Evolutionary conservation across 768 basidiomycete species (phyloP).

Genomic region (Mrakia blollopis): DNA sequence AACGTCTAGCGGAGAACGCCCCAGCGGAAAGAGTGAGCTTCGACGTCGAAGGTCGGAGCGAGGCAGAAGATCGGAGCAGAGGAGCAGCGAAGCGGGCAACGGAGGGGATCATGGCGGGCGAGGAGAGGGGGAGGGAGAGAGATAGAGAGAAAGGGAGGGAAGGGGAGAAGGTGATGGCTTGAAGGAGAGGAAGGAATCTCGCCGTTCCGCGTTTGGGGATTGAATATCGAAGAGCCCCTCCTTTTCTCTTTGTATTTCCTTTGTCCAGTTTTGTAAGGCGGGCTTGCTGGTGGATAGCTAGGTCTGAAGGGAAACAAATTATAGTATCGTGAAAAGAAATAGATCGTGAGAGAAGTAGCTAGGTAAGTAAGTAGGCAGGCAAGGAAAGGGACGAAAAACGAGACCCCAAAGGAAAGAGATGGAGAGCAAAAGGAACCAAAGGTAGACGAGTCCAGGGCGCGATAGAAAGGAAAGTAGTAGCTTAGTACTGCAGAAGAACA

Average conservation of each 20-base stretch:
- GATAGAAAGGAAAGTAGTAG: background rate
- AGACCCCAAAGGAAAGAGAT: background rate
- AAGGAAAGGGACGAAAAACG: background rate
- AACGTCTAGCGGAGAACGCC: conserved; percentile 27
- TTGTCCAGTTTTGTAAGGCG: too few relatives aligned
- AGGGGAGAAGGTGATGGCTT: conserved; percentile 10
- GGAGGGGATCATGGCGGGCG: conserved; percentile 21
- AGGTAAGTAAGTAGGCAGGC: background rate
- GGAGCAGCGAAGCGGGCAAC: conserved; percentile 26
- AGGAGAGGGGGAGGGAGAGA: background rate
- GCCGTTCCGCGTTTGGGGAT: background rate
- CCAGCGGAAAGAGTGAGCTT: conserved; percentile 17
- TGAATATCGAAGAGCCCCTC: background rate
- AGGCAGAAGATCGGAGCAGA: conserved; percentile 17
- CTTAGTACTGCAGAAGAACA: background rate
- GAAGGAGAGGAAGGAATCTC: background rate
- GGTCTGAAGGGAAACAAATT: background rate
- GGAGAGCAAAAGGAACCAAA: background rate
- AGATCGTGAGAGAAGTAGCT: conserved; percentile 5
- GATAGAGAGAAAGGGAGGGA: background rate
- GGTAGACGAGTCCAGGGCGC: background rate
- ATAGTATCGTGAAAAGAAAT: background rate
- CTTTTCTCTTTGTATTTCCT: background rate
- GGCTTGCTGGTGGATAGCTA: background rate
- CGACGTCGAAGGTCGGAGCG: background rate